phyloP scores from a whole-genome alignment of 148 eudicot genomes.

The Dysphania ambrosioides region DNA sequence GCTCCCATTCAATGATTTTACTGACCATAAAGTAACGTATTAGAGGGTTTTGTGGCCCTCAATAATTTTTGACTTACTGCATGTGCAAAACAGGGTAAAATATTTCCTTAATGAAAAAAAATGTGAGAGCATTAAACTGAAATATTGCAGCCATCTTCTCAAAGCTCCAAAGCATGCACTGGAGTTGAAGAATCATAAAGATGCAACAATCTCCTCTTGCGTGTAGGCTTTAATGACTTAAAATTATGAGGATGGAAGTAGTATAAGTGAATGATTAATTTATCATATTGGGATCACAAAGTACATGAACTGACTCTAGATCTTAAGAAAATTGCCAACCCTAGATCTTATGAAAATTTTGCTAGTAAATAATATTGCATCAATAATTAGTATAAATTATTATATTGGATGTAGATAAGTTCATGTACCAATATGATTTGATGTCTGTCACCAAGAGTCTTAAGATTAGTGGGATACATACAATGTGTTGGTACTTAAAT shows the following conservation, averaged over 20 bases:
- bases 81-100: background rate
- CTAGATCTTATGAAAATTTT: background rate
- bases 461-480: too few species aligned
- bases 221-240: background rate
- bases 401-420: background rate
- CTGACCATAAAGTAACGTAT: background rate
- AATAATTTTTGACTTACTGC: background rate
- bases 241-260: too few species aligned
- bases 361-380: background rate
- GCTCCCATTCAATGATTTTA: background rate
- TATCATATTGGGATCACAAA: background rate
- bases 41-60: background rate
- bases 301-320: background rate
- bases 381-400: background rate
- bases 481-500: background rate
- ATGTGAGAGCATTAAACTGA: background rate
- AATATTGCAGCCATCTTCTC: constrained; percentile 2
- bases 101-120: background rate
- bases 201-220: background rate
- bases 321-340: background rate
- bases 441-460: background rate
- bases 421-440: background rate
- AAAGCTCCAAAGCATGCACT: background rate
- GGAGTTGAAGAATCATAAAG: background rate
- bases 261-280: background rate